Percentiles rank a stretch among this genome's conserved stretches.
Conservation (phyloP, 306 rosid genomes). For the cucumber (Cucumis sativus) region Cucumber_9930_V3 NC_026658.2:9082501-9083000, state of each 20-base stretch:
- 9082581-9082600: background rate
- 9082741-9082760: background rate
- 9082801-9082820: background rate
- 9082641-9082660: background rate
- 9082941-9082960: constrained; percentile 11
- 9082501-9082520: background rate
- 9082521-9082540: background rate
- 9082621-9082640: background rate
- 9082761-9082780: background rate
- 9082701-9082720: background rate
- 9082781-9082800: background rate
- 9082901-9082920: background rate
- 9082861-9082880: background rate
- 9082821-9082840: background rate
- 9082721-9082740: background rate
- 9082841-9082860: background rate
- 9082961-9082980: constrained; percentile 4
- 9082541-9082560: background rate
- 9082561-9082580: background rate
- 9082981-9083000: constrained; percentile 4
- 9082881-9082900: background rate
- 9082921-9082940: background rate
- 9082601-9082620: background rate
- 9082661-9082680: too few species aligned
- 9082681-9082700: background rate